These are phyloP conservation scores for Glycine latifolia DNA, from an alignment of 306 rosid species.

Conservation along the genomic window DNA sequence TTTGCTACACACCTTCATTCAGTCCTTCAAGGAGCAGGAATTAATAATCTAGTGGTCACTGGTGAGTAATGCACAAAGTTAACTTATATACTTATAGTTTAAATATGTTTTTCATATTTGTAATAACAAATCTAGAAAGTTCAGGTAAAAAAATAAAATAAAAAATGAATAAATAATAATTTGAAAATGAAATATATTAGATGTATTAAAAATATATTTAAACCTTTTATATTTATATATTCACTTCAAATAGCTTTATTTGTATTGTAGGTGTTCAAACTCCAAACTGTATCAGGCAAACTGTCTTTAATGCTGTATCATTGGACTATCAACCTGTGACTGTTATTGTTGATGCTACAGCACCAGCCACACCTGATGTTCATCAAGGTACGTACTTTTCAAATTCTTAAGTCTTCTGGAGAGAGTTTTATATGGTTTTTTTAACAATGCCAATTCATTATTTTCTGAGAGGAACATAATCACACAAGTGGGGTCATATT, in stretches of 20 bases:
- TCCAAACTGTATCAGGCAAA: constrained; percentile 94
- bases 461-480: too few relatives aligned
- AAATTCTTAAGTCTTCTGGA: neutral
- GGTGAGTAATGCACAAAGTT: constrained; percentile 65
- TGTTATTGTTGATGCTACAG: constrained; percentile 82
- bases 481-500: too few relatives aligned
- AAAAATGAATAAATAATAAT: too few relatives aligned
- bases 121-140: too few relatives aligned
- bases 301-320: constrained; percentile 84
- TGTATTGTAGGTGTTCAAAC: constrained; percentile 77
- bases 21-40: constrained; percentile 66
- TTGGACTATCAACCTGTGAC: constrained; percentile 75
- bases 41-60: constrained; percentile 66
- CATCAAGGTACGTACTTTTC: constrained; percentile 63
- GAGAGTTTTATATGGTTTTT: too few relatives aligned
- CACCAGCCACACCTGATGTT: constrained; percentile 75
- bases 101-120: too few relatives aligned
- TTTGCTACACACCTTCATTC: constrained; percentile 80
- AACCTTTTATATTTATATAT: constrained; percentile 8
- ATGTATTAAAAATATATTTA: too few relatives aligned
- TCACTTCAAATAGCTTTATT: constrained; percentile 19
- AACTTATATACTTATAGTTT: constrained; percentile 19
- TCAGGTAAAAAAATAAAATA: too few relatives aligned
- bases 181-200: too few relatives aligned
- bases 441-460: too few relatives aligned